Evolutionary conservation across 106 monocot genomes (phyloP).

Genomic region (Dactylorhiza incarnata): DNA sequence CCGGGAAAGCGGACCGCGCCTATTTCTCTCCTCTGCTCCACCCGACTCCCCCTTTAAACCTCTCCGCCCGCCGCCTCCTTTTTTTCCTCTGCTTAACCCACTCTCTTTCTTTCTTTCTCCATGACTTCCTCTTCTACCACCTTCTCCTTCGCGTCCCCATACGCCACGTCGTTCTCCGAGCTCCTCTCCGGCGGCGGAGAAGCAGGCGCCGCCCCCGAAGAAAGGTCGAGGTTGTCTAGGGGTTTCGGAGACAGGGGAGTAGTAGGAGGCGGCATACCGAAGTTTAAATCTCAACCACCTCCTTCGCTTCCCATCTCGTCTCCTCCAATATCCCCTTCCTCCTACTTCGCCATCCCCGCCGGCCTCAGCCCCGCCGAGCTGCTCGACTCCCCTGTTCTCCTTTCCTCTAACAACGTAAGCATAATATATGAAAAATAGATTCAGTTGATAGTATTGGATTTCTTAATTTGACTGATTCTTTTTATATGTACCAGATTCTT

Average conservation of each 20-base stretch:
- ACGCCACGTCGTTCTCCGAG: constrained; percentile 47
- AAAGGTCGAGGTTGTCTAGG: not conserved
- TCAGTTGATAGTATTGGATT: not conserved
- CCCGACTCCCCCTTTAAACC: not conserved
- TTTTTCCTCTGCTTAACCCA: constrained; percentile 35
- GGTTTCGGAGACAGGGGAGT: not conserved
- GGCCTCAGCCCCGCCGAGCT: constrained; percentile 73
- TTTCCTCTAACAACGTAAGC: constrained; percentile 16
- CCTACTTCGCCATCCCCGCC: constrained; percentile 59
- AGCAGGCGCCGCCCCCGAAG: constrained; percentile 1
- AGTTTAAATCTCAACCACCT: constrained; percentile 4
- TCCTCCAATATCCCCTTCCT: constrained; percentile 2
- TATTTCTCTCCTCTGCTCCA: constrained; percentile 4
- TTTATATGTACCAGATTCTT: constrained; percentile 7
- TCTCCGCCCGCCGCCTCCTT: constrained; percentile 3
- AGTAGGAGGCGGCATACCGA: constrained; percentile 32
- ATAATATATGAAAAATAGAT: not conserved
- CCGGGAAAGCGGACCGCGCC: not conserved
- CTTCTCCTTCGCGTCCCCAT: constrained; percentile 21
- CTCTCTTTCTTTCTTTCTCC: too few species aligned
- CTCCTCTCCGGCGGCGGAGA: constrained; percentile 28
- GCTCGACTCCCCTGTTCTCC: constrained; percentile 76
- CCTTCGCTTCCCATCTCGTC: constrained; percentile 1
- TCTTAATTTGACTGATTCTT: not conserved
- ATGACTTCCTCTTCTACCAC: constrained; percentile 27